phyloP scores from a whole-genome alignment of 2,329 filamentous ascomycete species.

The Cytospora leucostoma region DNA sequence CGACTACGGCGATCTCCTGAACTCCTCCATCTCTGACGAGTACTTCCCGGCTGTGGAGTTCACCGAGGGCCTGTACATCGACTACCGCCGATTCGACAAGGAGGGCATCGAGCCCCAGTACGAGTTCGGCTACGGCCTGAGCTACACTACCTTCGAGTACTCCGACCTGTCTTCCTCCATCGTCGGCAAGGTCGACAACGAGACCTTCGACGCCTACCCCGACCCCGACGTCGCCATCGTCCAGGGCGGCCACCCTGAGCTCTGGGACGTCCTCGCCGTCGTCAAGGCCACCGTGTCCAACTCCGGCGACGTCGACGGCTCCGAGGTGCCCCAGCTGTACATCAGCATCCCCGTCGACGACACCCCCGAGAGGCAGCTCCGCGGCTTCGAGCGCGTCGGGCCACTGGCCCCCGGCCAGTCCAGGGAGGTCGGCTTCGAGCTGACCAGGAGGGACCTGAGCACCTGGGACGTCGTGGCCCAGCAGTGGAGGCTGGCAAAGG shows the following conservation, averaged over 20 bases:
- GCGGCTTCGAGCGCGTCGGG: conserved; percentile 62
- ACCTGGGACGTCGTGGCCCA: conserved; percentile 64
- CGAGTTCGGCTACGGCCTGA: conserved; percentile 59
- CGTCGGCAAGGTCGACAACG: conserved; percentile 43
- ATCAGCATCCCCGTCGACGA: conserved; percentile 46
- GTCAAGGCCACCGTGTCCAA: conserved; percentile 46
- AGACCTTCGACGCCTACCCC: conserved; percentile 44
- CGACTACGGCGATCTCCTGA: conserved; percentile 55
- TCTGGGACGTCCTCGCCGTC: conserved; percentile 49
- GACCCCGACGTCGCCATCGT: conserved; percentile 43
- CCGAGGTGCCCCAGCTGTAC: conserved; percentile 52
- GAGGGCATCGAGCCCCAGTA: conserved; percentile 51
- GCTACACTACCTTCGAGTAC: conserved; percentile 57
- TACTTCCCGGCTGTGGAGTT: conserved; percentile 55
- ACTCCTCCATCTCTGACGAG: conserved; percentile 48
- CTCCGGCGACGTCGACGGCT: conserved; percentile 43
- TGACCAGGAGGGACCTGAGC: conserved; percentile 66
- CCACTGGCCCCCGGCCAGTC: conserved; percentile 49
- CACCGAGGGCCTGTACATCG: conserved; percentile 52
- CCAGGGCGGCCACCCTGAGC: conserved; percentile 48
- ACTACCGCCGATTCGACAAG: conserved; percentile 57
- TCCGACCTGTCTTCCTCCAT: conserved; percentile 42
- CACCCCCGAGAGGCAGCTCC: conserved; percentile 58
- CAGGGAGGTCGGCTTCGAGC: conserved; percentile 48
- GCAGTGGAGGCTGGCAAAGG: conserved; percentile 58